phyloP scores from a whole-genome alignment of 1,284 basidiomycete genomes.

The Gomphus bonarii region DNA sequence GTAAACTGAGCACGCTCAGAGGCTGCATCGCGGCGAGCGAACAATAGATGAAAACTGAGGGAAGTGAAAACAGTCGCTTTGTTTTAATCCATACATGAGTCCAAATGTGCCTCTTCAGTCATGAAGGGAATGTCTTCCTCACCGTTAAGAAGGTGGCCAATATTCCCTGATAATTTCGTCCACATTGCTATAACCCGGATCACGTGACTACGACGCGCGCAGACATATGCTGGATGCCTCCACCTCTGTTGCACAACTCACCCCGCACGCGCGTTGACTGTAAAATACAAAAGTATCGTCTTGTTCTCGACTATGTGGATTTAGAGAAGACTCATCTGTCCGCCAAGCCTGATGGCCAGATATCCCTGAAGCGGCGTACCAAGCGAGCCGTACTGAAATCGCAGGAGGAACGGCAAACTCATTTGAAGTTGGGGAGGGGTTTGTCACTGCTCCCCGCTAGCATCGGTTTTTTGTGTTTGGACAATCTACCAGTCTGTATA shows the following conservation, averaged over 20 bases:
- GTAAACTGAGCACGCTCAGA: slow-evolving; percentile 38
- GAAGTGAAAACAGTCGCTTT: slow-evolving; percentile 52
- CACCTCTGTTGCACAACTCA: background rate
- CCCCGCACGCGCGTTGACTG: background rate
- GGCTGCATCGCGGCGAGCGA: slow-evolving; percentile 34
- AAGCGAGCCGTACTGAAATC: background rate
- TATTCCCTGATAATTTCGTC: background rate
- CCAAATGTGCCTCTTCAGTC: background rate
- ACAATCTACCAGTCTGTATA: background rate
- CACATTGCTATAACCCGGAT: background rate
- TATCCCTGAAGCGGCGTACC: background rate
- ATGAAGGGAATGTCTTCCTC: background rate
- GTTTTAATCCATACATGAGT: slow-evolving; percentile 26
- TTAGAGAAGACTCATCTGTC: background rate
- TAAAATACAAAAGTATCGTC: background rate
- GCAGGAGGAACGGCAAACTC: background rate
- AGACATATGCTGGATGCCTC: background rate
- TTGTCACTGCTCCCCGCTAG: background rate
- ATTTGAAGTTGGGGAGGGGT: background rate
- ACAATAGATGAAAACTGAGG: slow-evolving; percentile 49
- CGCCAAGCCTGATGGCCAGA: background rate
- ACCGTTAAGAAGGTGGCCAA: background rate
- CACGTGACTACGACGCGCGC: background rate
- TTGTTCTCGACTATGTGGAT: background rate
- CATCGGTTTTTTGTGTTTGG: background rate